A percentile compares a stretch with the other conserved stretches of the same genome.
Conservation (phyloP, 2,329 filamentous ascomycete species). For the Calycina marina region DNA sequence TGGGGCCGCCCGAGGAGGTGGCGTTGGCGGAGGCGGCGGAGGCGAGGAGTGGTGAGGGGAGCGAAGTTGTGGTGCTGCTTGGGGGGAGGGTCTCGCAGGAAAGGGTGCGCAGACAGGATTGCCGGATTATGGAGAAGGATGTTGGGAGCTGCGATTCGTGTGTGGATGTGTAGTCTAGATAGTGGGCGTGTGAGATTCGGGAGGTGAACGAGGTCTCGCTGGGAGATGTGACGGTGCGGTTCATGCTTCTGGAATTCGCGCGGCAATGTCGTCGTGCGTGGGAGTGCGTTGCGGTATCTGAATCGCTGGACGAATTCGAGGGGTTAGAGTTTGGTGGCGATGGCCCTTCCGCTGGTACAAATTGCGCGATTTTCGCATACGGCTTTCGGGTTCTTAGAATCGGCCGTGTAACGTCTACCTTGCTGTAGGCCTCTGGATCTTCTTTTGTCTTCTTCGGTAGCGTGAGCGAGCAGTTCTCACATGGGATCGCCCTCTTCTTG, state of each 20-base stretch:
- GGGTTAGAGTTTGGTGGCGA: conserved; percentile 18
- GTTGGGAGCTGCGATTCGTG: conserved; percentile 45
- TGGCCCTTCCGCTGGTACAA: conserved; percentile 10
- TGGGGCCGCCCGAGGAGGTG: conserved; percentile 45
- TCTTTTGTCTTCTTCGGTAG: conserved; percentile 34
- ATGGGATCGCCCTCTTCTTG: conserved; percentile 46
- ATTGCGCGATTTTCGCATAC: conserved; percentile 39
- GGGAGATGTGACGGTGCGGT: conserved; percentile 13
- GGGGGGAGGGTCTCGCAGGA: conserved; percentile 52
- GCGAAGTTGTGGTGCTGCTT: conserved; percentile 26
- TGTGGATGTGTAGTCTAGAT: conserved; percentile 53
- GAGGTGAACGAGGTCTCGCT: conserved; percentile 28
- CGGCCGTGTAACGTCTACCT: conserved; percentile 24
- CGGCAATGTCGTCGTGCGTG: conserved; percentile 7
- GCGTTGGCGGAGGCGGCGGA: conserved; percentile 25
- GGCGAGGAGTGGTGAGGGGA: conserved; percentile 27
- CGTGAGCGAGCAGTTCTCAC: conserved; percentile 55
- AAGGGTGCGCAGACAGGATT: conserved; percentile 50
- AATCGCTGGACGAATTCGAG: conserved; percentile 18
- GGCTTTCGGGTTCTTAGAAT: conserved; percentile 46
- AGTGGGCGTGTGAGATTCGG: conserved; percentile 42
- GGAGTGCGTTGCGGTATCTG: conserved; percentile 12
- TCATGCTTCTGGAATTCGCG: conserved; percentile 10
- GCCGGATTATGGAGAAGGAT: conserved; percentile 53
- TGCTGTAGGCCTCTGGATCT: conserved; percentile 4